These are phyloP conservation scores for Fraxinus anomala DNA, from an alignment of 257 asterid species.

Conservation along the genomic window DNA sequence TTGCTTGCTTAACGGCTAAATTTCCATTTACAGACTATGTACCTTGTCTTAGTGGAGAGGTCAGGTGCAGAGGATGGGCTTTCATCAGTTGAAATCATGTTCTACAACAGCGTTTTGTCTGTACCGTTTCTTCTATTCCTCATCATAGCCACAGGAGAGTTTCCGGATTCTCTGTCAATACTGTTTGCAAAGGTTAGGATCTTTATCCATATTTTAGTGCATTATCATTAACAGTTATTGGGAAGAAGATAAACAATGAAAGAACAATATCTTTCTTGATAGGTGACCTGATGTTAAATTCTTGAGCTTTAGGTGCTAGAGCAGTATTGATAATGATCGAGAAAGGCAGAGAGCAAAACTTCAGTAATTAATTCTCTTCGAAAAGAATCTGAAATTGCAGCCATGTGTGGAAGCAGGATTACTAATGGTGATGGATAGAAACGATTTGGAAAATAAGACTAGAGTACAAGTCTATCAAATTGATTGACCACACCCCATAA, in stretches of 20 bases:
- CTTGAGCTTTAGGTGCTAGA: constrained; percentile 1
- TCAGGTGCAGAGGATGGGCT: constrained; percentile 99
- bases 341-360: not conserved
- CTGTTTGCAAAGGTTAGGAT: constrained; percentile 71
- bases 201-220: constrained; percentile 18
- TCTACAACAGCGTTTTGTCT: constrained; percentile 81
- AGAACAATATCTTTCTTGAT: not conserved
- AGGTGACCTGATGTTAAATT: constrained; percentile 8
- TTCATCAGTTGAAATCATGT: constrained; percentile 89
- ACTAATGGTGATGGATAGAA: not conserved
- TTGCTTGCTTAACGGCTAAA: not conserved
- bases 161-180: constrained; percentile 69
- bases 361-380: not conserved
- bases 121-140: constrained; percentile 85
- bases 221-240: not conserved
- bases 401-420: not conserved
- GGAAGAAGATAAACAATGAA: not conserved
- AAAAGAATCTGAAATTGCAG: not conserved
- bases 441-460: not conserved
- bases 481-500: not conserved
- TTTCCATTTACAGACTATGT: constrained; percentile 83
- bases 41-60: constrained; percentile 92
- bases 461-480: not conserved
- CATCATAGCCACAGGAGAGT: constrained; percentile 87
- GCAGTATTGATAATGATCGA: not conserved